Evolutionary conservation across 768 basidiomycete genomes (phyloP).

Genomic region (Mrakia frigida): DNA sequence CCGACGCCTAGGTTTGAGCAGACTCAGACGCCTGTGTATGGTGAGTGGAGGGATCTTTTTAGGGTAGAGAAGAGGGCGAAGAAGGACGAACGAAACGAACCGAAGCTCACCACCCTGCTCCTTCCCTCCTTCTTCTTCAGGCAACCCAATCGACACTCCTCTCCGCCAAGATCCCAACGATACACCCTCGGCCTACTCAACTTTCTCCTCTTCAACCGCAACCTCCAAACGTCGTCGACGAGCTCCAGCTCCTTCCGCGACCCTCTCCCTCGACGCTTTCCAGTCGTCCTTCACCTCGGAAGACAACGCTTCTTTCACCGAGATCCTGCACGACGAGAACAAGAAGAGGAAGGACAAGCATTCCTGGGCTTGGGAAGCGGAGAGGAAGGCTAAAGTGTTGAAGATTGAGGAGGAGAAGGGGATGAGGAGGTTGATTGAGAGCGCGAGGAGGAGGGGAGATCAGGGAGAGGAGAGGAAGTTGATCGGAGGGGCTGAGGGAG

Average conservation of each 20-base stretch:
- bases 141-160: conserved; percentile 20
- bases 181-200: conserved; percentile 3
- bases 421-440: conserved; percentile 48
- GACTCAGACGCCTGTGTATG: conserved; percentile 9
- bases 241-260: conserved; percentile 33
- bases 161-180: background rate
- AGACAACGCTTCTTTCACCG: conserved; percentile 93
- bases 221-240: conserved; percentile 4
- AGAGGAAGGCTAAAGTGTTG: conserved; percentile 64
- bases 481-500: background rate
- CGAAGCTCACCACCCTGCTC: background rate
- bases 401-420: conserved; percentile 62
- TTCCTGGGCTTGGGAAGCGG: conserved; percentile 93
- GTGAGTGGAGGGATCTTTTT: background rate
- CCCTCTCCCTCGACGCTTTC: conserved; percentile 73
- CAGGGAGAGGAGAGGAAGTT: conserved; percentile 4
- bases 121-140: background rate
- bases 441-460: conserved; percentile 27
- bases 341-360: conserved; percentile 65
- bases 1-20: background rate
- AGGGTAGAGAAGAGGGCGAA: background rate
- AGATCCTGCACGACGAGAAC: conserved; percentile 88
- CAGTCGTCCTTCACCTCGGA: conserved; percentile 91
- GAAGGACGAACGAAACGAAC: background rate
- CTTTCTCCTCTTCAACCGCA: conserved; percentile 20